Percentiles rank a stretch among this genome's conserved stretches.
Evolutionary conservation across 495 filamentous ascomycete genomes (phyloP).

Genomic region (Alectoria sarmentosa): DNA sequence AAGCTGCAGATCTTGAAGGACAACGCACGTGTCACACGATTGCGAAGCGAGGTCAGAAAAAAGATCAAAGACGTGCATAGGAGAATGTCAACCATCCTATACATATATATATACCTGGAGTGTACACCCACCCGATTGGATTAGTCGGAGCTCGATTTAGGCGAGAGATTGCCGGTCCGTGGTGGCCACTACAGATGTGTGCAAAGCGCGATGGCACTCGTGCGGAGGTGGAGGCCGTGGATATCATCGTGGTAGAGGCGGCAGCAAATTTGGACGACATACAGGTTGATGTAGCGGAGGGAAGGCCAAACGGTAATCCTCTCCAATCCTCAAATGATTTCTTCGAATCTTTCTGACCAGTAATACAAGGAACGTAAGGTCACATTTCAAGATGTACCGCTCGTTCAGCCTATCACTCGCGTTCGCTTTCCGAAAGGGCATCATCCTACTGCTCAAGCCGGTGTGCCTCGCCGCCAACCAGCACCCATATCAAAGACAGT

Average conservation of each 20-base stretch:
- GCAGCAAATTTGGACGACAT: neutral
- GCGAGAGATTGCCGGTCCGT: too few species aligned
- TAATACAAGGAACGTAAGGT: slow-evolving; percentile 1
- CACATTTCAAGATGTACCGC: neutral
- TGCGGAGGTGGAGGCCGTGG: slow-evolving; percentile 14
- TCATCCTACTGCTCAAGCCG: neutral
- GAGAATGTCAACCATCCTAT: too few species aligned
- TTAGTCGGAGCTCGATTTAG: too few species aligned
- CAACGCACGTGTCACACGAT: too few species aligned
- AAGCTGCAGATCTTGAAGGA: too few species aligned
- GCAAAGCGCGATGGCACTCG: too few species aligned
- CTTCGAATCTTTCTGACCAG: neutral
- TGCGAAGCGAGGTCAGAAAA: too few species aligned
- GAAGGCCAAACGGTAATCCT: neutral
- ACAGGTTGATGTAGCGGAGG: neutral
- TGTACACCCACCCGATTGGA: too few species aligned
- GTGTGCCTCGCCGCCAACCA: neutral
- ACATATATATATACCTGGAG: too few species aligned
- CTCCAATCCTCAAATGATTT: neutral
- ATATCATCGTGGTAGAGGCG: slow-evolving; percentile 8
- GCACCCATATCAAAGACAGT: neutral
- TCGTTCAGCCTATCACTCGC: neutral
- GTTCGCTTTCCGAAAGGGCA: slow-evolving; percentile 4
- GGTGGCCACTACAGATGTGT: too few species aligned
- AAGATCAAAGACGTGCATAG: too few species aligned